A percentile compares a stretch with the other conserved stretches of the same genome.
phyloP scores from a whole-genome alignment of 306 rosid genomes.

The Astragalus glycyphyllos region DNA sequence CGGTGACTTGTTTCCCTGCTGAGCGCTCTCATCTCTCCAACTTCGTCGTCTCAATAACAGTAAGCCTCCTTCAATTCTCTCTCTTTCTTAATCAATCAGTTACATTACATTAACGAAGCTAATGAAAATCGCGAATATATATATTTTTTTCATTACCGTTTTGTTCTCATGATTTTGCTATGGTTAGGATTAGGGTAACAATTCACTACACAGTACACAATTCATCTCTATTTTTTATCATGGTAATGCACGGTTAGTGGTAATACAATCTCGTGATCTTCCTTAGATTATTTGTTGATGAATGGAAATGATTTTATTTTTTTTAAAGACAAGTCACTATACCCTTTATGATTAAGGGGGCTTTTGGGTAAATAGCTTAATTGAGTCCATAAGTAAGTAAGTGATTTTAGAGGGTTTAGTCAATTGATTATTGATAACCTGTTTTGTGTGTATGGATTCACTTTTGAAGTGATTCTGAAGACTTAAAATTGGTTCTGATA shows the following conservation, averaged over 20 bases:
- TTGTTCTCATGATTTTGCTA: background rate
- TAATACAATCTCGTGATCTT: too few species aligned
- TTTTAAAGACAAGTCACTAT: background rate
- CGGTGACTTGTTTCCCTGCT: background rate
- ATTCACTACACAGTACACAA: background rate
- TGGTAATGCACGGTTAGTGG: too few species aligned
- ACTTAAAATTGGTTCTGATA: too few species aligned
- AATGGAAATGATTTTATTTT: constrained; percentile 44
- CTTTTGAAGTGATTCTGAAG: too few species aligned
- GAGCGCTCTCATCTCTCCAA: background rate
- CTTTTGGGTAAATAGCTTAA: background rate
- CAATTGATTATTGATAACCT: too few species aligned
- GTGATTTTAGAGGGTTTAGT: too few species aligned
- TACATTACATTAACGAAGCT: background rate
- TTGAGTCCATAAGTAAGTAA: too few species aligned
- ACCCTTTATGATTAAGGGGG: background rate
- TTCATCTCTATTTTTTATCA: background rate
- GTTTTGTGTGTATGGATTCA: too few species aligned
- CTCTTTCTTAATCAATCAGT: background rate
- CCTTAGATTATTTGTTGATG: too few species aligned
- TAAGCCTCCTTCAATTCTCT: background rate
- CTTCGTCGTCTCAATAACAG: background rate
- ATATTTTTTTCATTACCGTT: background rate
- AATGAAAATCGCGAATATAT: background rate
- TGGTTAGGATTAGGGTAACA: background rate